Base-by-base conservation (phyloP, 2,329 filamentous ascomycete species). In the Penicillium frequentans region DNA sequence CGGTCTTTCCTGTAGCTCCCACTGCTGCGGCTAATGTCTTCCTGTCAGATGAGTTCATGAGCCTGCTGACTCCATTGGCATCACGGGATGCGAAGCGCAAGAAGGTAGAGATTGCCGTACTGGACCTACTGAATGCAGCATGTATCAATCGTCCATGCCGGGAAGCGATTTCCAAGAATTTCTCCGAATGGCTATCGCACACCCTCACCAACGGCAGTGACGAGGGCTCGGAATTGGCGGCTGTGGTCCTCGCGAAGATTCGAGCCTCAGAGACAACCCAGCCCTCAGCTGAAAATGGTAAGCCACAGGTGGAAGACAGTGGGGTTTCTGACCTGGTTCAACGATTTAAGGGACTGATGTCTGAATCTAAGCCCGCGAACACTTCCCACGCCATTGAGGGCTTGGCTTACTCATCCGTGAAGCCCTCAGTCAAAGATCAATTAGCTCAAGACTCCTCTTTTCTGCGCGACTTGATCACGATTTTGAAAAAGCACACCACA, bases 41-140 rank as follows among this genome's bases (percentile, higher is more conserved):
- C 72, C 83, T 98, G 55, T 92, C 87, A 35, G 91, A 96, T 64
- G 91, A 91, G 3, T 98, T 99, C 68, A 80, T 97, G 46, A 81
- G 86, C 57, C 88, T 86, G 54, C 82, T 98, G 7, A 87, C 89
- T 16, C 86, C 89, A 14, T 79, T 96, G 53, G 89, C 96, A 74
- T 84, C 89, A 62, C 85, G 87, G 64, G 91, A 88, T 70, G 90
- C 89, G 80, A 96, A 93, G 79, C 93, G 89, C 70, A 84, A 85
- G 64, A 91, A 91, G 67, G 89, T 98, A 23, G 92, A 96, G 75
- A 88, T 90, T 57, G 90, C 92, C 3, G 89, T 91, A 48, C 76
- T 99, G 64, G 90, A 97, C 69, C 86, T 99, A 77, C 82, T 99
- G 56, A 96, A 93, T 74, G 91, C 91, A 13, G 93, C 93, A 7